A percentile compares a stretch with the other conserved stretches of the same genome.
Evolutionary conservation across 2,329 filamentous ascomycete species (phyloP).

Genomic region (Volutella citrinella): DNA sequence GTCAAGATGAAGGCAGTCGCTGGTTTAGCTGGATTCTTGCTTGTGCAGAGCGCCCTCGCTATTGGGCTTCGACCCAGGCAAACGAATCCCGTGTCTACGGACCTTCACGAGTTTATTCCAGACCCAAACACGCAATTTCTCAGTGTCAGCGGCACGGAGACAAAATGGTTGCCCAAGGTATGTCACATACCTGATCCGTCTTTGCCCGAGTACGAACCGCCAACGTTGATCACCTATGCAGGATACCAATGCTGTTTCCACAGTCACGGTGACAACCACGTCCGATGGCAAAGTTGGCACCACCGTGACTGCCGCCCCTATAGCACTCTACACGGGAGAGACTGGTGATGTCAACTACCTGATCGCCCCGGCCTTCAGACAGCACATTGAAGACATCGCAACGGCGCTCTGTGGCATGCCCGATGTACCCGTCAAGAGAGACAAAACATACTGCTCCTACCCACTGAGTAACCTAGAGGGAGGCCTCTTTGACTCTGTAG

Average conservation of each 20-base stretch:
- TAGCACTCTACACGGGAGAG: background rate
- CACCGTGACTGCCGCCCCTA: background rate
- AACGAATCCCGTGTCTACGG: constrained; percentile 1
- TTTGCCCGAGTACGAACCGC: background rate
- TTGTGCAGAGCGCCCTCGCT: background rate
- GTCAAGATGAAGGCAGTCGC: background rate
- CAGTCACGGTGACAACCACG: background rate
- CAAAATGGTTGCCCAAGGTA: constrained; percentile 1
- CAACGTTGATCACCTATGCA: background rate
- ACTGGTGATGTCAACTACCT: constrained; percentile 2
- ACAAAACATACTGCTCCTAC: background rate
- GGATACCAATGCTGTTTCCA: constrained; percentile 1
- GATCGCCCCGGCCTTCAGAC: background rate
- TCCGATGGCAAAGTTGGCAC: constrained; percentile 1
- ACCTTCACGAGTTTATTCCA: background rate
- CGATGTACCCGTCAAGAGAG: background rate
- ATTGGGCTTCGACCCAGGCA: background rate
- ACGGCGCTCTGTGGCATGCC: background rate
- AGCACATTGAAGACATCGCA: constrained; percentile 1
- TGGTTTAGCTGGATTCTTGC: background rate
- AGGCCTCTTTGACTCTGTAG: background rate
- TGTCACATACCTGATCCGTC: too few species aligned
- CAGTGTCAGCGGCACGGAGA: constrained; percentile 1
- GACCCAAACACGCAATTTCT: constrained; percentile 3
- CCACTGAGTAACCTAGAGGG: background rate